phyloP scores from a whole-genome alignment of 495 filamentous ascomycete genomes.

The Penicillium tannophilum region DNA sequence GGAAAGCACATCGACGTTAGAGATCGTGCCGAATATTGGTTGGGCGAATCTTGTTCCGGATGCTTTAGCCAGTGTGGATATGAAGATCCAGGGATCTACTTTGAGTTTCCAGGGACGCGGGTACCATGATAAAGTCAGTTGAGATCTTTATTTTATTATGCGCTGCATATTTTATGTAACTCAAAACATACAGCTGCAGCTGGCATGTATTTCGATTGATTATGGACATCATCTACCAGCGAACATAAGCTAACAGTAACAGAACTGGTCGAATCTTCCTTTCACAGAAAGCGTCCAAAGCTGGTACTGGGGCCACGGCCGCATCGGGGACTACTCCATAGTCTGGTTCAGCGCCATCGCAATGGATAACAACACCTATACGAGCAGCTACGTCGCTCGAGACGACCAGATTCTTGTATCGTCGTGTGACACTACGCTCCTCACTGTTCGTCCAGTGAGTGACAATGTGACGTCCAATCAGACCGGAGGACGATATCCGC shows the following conservation, averaged over 20 bases:
- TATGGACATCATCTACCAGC: neutral
- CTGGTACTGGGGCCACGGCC: conserved; percentile 48
- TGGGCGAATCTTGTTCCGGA: conserved; percentile 42
- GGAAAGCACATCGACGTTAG: conserved; percentile 15
- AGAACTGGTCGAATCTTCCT: conserved; percentile 37
- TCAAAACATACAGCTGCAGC: no score
- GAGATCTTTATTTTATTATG: neutral
- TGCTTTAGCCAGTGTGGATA: conserved; percentile 29
- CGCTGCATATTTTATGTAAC: no score
- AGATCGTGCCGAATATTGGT: conserved; percentile 33
- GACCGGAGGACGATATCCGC: conserved; percentile 26
- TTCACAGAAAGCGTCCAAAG: conserved; percentile 24
- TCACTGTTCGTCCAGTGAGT: conserved; percentile 23
- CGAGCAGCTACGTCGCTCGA: conserved; percentile 35
- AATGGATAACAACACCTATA: conserved; percentile 24
- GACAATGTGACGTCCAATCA: neutral
- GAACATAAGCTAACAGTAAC: neutral
- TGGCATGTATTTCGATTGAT: no score
- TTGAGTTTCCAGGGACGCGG: conserved; percentile 38
- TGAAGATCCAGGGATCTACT: conserved; percentile 27
- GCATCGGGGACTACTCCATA: conserved; percentile 39
- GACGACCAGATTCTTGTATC: conserved; percentile 24
- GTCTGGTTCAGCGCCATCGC: conserved; percentile 43
- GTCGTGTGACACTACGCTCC: conserved; percentile 17
- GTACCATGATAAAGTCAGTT: conserved; percentile 45